phyloP scores from a whole-genome alignment of 169 alveolate species.

The Cryptosporidium meleagridis region DNA sequence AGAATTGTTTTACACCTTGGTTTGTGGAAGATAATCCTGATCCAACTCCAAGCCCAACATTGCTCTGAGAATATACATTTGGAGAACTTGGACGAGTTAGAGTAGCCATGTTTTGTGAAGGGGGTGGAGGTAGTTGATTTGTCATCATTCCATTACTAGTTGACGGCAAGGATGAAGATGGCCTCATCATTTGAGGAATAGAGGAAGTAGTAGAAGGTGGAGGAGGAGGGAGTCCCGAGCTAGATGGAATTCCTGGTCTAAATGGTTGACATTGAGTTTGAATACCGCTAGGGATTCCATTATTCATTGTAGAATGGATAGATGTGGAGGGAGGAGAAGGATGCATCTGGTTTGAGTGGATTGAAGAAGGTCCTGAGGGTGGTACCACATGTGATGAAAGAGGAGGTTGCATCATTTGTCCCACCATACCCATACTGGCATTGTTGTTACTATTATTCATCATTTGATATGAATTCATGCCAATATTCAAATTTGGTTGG shows the following conservation, averaged over 20 bases:
- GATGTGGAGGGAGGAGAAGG: constrained; percentile 8
- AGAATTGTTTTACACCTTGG: not conserved
- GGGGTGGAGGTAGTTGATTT: constrained; percentile 23
- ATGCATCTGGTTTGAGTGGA: not conserved
- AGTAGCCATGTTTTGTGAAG: constrained; percentile 5
- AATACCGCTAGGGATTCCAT: not conserved
- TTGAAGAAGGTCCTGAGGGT: constrained; percentile 3
- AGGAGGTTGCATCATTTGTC: constrained; percentile 27
- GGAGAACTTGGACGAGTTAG: constrained; percentile 68
- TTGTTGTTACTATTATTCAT: not conserved
- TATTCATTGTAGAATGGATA: not conserved
- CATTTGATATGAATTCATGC: not conserved
- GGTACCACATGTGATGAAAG: not conserved
- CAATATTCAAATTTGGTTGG: not conserved
- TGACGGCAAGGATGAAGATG: constrained; percentile 32
- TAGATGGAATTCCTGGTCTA: constrained; percentile 4
- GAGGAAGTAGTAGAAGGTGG: constrained; percentile 2
- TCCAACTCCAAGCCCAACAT: not conserved
- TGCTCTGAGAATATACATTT: not conserved
- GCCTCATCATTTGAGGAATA: not conserved
- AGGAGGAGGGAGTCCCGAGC: constrained; percentile 23
- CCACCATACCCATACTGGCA: not conserved
- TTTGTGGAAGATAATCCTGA: not conserved
- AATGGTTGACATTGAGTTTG: not conserved
- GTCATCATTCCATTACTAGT: not conserved